These are phyloP conservation scores for Kluyveromyces starmeri DNA, from an alignment of 805 yeast genomes.

Conservation along the genomic window DNA sequence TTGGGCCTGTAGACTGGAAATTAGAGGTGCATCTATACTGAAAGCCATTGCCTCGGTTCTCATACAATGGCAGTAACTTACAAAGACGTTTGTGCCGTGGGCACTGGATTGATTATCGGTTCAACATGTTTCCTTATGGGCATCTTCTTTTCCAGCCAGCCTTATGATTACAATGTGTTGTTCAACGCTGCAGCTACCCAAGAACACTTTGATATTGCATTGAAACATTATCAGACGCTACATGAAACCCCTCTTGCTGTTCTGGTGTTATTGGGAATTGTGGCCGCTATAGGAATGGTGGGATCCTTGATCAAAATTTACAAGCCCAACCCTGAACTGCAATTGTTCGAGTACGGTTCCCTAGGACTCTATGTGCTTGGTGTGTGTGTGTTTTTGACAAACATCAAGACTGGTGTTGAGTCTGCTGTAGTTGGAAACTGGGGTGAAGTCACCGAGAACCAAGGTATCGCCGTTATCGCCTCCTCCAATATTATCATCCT, in stretches of 20 bases:
- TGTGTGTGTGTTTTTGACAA: conserved; percentile 74
- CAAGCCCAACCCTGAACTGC: conserved; percentile 78
- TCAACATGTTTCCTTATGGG: conserved; percentile 76
- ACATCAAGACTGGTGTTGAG: conserved; percentile 70
- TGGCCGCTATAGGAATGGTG: conserved; percentile 61
- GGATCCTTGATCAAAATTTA: conserved; percentile 73
- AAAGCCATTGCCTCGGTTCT: too few species aligned
- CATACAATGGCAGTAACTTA: conserved; percentile 12
- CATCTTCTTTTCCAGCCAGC: conserved; percentile 63
- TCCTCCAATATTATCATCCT: conserved; percentile 78
- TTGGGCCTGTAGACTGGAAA: too few species aligned
- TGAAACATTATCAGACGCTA: conserved; percentile 69
- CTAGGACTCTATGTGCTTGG: conserved; percentile 65
- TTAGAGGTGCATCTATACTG: too few species aligned
- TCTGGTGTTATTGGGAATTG: conserved; percentile 41
- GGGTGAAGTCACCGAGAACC: conserved; percentile 86
- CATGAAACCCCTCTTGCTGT: conserved; percentile 45
- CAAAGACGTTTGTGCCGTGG: conserved; percentile 24
- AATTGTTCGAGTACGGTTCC: conserved; percentile 84
- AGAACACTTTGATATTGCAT: conserved; percentile 49
- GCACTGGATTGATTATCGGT: conserved; percentile 22
- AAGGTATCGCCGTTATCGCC: conserved; percentile 86
- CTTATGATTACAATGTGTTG: conserved; percentile 70
- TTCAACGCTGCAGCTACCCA: conserved; percentile 49
- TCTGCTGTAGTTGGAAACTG: conserved; percentile 66